Conservation (phyloP, 2,329 filamentous ascomycete genomes). For the Aspergillus cejpii region DNA sequence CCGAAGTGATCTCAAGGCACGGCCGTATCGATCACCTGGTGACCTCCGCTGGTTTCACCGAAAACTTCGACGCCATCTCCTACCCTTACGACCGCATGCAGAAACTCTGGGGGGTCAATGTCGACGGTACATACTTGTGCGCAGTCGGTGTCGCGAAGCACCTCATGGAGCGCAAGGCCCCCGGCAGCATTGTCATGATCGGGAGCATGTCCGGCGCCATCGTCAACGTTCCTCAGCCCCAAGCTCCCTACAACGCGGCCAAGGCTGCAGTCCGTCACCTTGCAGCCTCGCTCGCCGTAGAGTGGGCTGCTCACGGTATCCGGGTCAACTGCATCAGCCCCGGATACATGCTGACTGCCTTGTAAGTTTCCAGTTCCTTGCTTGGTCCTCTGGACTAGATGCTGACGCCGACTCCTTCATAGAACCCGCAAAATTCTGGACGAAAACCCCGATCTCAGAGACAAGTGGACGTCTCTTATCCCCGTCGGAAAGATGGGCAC, state of each 20-base stretch:
- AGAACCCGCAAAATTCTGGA: conserved; percentile 92
- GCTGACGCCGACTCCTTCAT: conserved; percentile 3
- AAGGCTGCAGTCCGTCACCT: conserved; percentile 90
- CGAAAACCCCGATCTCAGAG: conserved; percentile 82
- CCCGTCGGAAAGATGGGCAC: conserved; percentile 90
- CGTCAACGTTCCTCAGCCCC: conserved; percentile 91
- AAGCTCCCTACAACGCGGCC: conserved; percentile 85
- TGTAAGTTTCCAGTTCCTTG: conserved; percentile 54
- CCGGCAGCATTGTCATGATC: conserved; percentile 87
- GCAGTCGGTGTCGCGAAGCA: conserved; percentile 79
- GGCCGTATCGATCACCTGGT: conserved; percentile 85
- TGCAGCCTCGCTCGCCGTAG: conserved; percentile 79
- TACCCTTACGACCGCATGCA: conserved; percentile 88
- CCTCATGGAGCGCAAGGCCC: conserved; percentile 70
- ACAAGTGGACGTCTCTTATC: conserved; percentile 86
- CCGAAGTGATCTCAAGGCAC: conserved; percentile 63
- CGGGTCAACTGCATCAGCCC: conserved; percentile 93
- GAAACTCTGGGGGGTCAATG: conserved; percentile 91
- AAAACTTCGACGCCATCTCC: conserved; percentile 86
- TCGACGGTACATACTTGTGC: conserved; percentile 87
- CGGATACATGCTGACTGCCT: conserved; percentile 90
- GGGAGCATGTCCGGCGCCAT: conserved; percentile 91
- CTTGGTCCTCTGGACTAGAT: neutral
- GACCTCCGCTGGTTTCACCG: conserved; percentile 92
- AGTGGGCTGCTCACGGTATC: conserved; percentile 84